Percentiles rank a stretch among this genome's conserved stretches.
phyloP scores from a whole-genome alignment of 164 flowering plant genomes.

The Echeveria elegans region DNA sequence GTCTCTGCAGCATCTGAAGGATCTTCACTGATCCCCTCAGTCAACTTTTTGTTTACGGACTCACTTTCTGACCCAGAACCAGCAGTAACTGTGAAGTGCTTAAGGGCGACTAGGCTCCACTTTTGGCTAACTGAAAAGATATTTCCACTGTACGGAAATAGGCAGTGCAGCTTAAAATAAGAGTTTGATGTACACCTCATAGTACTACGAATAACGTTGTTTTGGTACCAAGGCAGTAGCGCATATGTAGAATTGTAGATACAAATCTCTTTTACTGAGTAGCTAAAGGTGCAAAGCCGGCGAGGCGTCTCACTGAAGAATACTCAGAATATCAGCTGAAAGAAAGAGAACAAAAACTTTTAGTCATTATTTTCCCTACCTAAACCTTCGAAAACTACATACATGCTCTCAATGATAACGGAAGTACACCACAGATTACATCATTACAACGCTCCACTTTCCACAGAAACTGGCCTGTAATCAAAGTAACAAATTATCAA shows the following conservation, averaged over 20 bases:
- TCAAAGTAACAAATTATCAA: too few relatives aligned
- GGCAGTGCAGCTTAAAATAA: background rate
- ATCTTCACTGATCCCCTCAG: background rate
- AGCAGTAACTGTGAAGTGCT: background rate
- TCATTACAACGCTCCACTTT: background rate
- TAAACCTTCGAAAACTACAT: background rate
- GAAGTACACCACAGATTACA: background rate
- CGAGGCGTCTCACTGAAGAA: background rate
- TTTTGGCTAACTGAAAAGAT: background rate
- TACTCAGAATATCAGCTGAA: background rate
- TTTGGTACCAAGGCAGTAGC: background rate
- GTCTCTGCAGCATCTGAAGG: slow-evolving; percentile 18
- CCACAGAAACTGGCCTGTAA: background rate
- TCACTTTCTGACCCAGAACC: background rate
- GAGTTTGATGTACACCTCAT: background rate
- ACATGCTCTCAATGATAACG: background rate
- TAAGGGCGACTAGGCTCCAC: background rate
- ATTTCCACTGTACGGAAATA: background rate
- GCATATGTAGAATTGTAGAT: too few relatives aligned
- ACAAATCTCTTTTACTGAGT: background rate
- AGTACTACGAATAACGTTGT: background rate
- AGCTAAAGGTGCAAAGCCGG: background rate
- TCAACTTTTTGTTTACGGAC: background rate
- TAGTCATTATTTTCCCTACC: background rate
- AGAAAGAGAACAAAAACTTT: background rate